Evolutionary conservation across 768 basidiomycete species (phyloP), one percentile per base, ranked within the genome.

Genomic region (Lentinula edodes): DNA sequence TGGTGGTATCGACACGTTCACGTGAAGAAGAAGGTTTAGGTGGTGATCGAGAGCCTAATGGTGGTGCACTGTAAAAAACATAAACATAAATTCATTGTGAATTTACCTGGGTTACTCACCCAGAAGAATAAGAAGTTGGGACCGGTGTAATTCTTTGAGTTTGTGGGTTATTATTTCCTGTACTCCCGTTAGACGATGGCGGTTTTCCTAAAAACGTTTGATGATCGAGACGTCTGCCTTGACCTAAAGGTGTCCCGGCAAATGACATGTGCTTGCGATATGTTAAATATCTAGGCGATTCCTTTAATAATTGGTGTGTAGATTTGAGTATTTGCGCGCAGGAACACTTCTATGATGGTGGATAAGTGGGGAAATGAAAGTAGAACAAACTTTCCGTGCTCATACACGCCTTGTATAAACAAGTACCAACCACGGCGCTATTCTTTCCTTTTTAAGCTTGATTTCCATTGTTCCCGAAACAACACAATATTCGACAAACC

Each of bases 161-260:
- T 53, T 72, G 72, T 35, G 73, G 28, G 28, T 28, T 28, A 3
- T 28, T 72, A 58, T 74, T 74, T 65, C 70, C 16, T 48, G 46
- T 9, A 39, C 9, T n/a, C n/a, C 46, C 46, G 20, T 5, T 48
- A 6, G 46, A 18, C 18, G 74, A 73, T 57, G 73, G 70, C 61
- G 74, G 74, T 78, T 88, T 90, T 63, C 85, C 86, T 72, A 90
- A 84, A 70, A 93, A 91, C 55, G 88, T 81, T 72, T 79, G 78
- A 72, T 88, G 89, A 82, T 91, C 89, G 72, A 91, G 84, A 78
- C 90, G 87, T 82, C 90, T 88, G 79, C 86, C 88, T 85, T 90
- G 87, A 76, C 87, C 88, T 66, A 91, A 76, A 61, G 90, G 89
- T 72, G 90, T 91, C 73, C 85, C 82, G 72, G 88, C 82, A 85